Evolutionary conservation across 495 filamentous ascomycete genomes (phyloP).

Genomic region (Echria macrotheca): DNA sequence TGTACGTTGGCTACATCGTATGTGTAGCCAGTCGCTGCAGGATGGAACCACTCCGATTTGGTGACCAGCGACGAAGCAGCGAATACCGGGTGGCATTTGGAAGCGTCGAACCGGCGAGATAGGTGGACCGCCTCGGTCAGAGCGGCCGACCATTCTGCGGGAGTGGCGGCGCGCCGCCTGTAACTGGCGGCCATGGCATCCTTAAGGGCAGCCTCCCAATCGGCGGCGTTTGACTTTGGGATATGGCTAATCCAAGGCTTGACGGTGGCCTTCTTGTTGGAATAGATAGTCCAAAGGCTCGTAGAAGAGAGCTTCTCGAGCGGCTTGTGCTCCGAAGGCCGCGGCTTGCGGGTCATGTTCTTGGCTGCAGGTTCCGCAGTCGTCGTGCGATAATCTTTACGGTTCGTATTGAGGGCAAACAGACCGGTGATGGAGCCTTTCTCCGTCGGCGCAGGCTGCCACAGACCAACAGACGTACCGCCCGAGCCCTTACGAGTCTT

Average conservation of each 20-base stretch:
- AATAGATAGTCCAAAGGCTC: slow-evolving; percentile 26
- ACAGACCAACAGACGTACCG: slow-evolving; percentile 18
- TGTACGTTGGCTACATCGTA: slow-evolving; percentile 27
- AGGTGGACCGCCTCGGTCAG: slow-evolving; percentile 20
- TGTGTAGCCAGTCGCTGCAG: slow-evolving; percentile 31
- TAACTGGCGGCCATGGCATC: neutral
- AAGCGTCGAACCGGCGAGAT: slow-evolving; percentile 21
- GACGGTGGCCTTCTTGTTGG: slow-evolving; percentile 16
- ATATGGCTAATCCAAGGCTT: too few species aligned
- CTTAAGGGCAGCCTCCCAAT: slow-evolving; percentile 14
- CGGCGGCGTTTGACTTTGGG: too few species aligned
- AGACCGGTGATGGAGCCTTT: slow-evolving; percentile 16
- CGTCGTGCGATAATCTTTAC: slow-evolving; percentile 29
- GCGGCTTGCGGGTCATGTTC: slow-evolving; percentile 23
- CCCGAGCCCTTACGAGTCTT: slow-evolving; percentile 13
- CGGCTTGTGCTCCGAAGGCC: slow-evolving; percentile 11
- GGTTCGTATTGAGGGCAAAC: slow-evolving; percentile 19
- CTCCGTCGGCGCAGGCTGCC: slow-evolving; percentile 13
- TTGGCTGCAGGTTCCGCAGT: slow-evolving; percentile 32
- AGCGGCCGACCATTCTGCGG: slow-evolving; percentile 17
- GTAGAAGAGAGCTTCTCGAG: slow-evolving; percentile 24
- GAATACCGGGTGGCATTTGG: slow-evolving; percentile 37
- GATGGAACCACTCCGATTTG: slow-evolving; percentile 30
- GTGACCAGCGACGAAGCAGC: slow-evolving; percentile 27
- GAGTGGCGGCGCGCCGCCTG: slow-evolving; percentile 7